A percentile compares a stretch with the other conserved stretches of the same genome.
Conservation (phyloP, 805 yeast genomes). For the Blastobotrys robertii region DNA sequence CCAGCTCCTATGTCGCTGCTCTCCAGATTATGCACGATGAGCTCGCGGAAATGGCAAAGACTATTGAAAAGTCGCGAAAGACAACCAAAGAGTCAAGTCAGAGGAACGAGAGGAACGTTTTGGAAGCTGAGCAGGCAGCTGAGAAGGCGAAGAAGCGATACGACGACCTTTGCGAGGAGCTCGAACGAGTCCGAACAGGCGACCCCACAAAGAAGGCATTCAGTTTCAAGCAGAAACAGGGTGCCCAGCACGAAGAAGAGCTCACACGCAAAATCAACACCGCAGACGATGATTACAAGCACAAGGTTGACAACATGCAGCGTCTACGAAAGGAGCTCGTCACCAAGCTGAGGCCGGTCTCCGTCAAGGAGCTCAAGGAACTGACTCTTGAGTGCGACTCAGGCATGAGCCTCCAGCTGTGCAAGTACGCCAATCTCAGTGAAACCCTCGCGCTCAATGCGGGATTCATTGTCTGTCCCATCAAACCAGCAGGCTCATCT, state of each 20-base stretch:
- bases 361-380: conserved; percentile 60
- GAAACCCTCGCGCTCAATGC: conserved; percentile 77
- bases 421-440: conserved; percentile 77
- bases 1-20: conserved; percentile 67
- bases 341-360: conserved; percentile 65
- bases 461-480: conserved; percentile 75
- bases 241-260: conserved; percentile 85
- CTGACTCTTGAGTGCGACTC: conserved; percentile 79
- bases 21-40: conserved; percentile 82
- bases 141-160: conserved; percentile 82
- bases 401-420: conserved; percentile 80
- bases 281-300: conserved; percentile 82
- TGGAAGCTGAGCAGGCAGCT: conserved; percentile 72
- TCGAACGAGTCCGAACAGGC: conserved; percentile 67
- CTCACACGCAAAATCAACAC: conserved; percentile 65
- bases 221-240: conserved; percentile 65
- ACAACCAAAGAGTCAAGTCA: conserved; percentile 70
- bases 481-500: conserved; percentile 33
- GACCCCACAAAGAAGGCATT: conserved; percentile 82
- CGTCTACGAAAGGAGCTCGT: conserved; percentile 65
- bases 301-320: conserved; percentile 62
- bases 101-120: conserved; percentile 72
- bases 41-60: conserved; percentile 55
- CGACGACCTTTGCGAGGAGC: conserved; percentile 71
- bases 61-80: conserved; percentile 67